Evolutionary conservation across 495 filamentous ascomycete genomes (phyloP).

Genomic region (Lentithecium fluviatile): DNA sequence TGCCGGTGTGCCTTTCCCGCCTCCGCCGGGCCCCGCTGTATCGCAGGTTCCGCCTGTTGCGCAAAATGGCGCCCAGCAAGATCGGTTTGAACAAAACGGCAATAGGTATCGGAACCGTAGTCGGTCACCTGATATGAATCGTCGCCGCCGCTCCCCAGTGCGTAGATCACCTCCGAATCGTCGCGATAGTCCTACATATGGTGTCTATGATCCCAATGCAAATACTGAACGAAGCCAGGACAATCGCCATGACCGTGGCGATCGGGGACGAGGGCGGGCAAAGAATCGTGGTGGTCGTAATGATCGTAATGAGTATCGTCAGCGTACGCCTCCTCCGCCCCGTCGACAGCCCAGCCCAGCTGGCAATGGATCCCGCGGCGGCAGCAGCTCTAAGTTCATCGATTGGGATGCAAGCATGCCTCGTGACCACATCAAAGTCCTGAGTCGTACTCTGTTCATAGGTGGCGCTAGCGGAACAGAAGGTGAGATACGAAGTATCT

Average conservation of each 20-base stretch:
- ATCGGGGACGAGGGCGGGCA: slow-evolving; percentile 34
- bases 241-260: slow-evolving; percentile 26
- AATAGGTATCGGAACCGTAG: slow-evolving; percentile 38
- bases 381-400: slow-evolving; percentile 65
- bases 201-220: slow-evolving; percentile 46
- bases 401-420: slow-evolving; percentile 75
- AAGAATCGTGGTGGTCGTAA: slow-evolving; percentile 22
- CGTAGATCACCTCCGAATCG: slow-evolving; percentile 39
- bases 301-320: slow-evolving; percentile 63
- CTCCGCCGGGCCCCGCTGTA: slow-evolving; percentile 6
- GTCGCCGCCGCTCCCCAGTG: slow-evolving; percentile 30
- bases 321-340: slow-evolving; percentile 71
- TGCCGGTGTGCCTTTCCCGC: slow-evolving; percentile 1
- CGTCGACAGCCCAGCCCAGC: slow-evolving; percentile 54
- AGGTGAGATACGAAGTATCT: slow-evolving; percentile 72
- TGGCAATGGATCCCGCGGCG: slow-evolving; percentile 50
- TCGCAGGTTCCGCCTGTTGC: neutral
- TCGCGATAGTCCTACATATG: slow-evolving; percentile 68
- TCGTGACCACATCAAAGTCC: slow-evolving; percentile 78
- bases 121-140: slow-evolving; percentile 40
- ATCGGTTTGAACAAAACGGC: slow-evolving; percentile 27
- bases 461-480: slow-evolving; percentile 83
- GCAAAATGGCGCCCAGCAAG: slow-evolving; percentile 19
- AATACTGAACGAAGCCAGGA: slow-evolving; percentile 18
- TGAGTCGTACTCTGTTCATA: slow-evolving; percentile 93